Percentiles rank a stretch among this genome's conserved stretches.
These are phyloP conservation scores for Elongisporangium senticosum DNA, from an alignment of 352 stramenopile genomes.

Conservation along the genomic window DNA sequence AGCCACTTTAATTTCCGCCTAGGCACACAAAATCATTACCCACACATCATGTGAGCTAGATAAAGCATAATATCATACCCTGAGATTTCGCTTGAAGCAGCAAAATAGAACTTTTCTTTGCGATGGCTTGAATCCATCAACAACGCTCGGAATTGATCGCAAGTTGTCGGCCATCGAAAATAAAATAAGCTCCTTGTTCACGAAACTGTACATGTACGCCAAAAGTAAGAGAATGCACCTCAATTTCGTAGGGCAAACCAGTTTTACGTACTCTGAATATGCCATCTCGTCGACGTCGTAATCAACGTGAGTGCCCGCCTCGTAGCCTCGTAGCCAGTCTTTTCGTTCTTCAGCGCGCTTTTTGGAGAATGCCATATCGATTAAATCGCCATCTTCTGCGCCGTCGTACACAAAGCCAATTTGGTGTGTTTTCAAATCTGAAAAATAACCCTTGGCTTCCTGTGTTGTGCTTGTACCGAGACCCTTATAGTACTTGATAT, in stretches of 20 bases:
- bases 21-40: background rate
- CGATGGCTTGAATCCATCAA: slow-evolving; percentile 98
- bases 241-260: too few species aligned
- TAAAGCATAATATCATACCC: slow-evolving; percentile 45
- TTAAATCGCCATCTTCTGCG: slow-evolving; percentile 81
- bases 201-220: slow-evolving; percentile 68
- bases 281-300: slow-evolving; percentile 90
- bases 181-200: slow-evolving; percentile 98
- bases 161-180: slow-evolving; percentile 98
- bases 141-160: slow-evolving; percentile 91
- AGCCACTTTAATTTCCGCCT: slow-evolving; percentile 88
- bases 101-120: slow-evolving; percentile 98
- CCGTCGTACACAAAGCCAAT: slow-evolving; percentile 93
- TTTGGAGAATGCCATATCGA: slow-evolving; percentile 98
- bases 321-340: slow-evolving; percentile 91
- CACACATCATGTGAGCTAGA: slow-evolving; percentile 3
- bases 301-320: slow-evolving; percentile 87
- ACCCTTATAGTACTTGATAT: slow-evolving; percentile 99
- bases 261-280: slow-evolving; percentile 83
- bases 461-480: slow-evolving; percentile 96
- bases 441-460: slow-evolving; percentile 98
- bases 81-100: slow-evolving; percentile 98
- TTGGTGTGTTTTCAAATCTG: slow-evolving; percentile 90
- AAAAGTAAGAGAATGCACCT: background rate
- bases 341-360: slow-evolving; percentile 94